Evolutionary conservation across 192 early-diverging fungal genomes (phyloP).

Genomic region (Podila epigama): DNA sequence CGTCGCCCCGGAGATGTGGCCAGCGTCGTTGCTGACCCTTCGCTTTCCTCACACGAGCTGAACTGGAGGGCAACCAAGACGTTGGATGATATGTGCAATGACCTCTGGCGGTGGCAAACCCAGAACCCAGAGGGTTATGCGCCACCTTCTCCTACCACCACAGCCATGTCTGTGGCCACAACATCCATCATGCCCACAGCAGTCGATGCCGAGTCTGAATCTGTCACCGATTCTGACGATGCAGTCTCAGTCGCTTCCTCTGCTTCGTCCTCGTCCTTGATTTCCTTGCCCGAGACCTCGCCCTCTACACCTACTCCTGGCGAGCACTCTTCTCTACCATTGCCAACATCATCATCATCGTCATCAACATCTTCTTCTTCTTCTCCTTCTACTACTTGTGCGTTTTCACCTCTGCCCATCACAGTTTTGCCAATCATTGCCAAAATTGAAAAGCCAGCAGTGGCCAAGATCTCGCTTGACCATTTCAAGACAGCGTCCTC

Average conservation of each 20-base stretch:
- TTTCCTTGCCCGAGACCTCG: background rate
- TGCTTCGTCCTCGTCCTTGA: background rate
- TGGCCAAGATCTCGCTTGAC: conserved; percentile 3
- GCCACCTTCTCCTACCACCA: no score
- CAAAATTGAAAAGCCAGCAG: conserved; percentile 7
- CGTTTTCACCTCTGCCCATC: conserved; percentile 8
- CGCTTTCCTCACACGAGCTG: conserved; percentile 31
- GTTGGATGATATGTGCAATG: conserved; percentile 60
- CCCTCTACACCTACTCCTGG: conserved; percentile 30
- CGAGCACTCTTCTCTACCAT: no score
- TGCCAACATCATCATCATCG: no score
- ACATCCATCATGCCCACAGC: background rate
- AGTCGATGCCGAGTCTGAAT: background rate
- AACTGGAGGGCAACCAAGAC: conserved; percentile 51
- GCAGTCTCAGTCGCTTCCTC: background rate
- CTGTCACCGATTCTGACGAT: background rate
- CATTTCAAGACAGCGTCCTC: no score
- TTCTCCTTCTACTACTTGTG: conserved; percentile 2
- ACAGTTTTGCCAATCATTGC: conserved; percentile 33
- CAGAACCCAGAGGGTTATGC: conserved; percentile 60
- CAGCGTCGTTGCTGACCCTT: conserved; percentile 81
- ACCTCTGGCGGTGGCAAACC: conserved; percentile 65
- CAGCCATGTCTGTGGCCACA: background rate
- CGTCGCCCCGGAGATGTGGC: conserved; percentile 88
- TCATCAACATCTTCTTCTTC: no score